Evolutionary conservation across 768 basidiomycete genomes (phyloP), one percentile per base, ranked within the genome.

Genomic region (Punctularia strigosozonata): DNA sequence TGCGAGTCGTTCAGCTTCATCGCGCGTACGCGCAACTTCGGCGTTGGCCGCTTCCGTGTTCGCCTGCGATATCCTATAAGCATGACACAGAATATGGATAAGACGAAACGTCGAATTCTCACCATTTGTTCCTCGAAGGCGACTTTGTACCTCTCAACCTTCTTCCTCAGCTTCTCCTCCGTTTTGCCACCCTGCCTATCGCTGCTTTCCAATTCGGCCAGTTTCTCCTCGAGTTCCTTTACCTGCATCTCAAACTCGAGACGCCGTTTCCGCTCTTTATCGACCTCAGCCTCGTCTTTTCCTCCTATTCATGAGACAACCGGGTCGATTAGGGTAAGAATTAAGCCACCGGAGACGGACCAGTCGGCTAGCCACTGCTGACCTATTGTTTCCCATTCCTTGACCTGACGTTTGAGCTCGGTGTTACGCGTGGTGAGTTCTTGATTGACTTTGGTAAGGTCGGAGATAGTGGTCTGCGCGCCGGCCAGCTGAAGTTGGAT

Each of bases 341-440:
- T n/a, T n/a, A n/a, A n/a, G n/a, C n/a, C n/a, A n/a, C n/a, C n/a
- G n/a, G n/a, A n/a, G n/a, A n/a, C n/a, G n/a, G n/a, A n/a, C n/a
- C n/a, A n/a, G n/a, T n/a, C n/a, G n/a, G n/a, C n/a, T n/a, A n/a
- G n/a, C n/a, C n/a, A n/a, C n/a, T n/a, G n/a, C 20, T 61, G 75
- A 49, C 85, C 84, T 14, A 83, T 55, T 20, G 55, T 66, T 49
- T 80, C 67, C 80, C 80, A 84, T 49, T 77, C 73, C 30, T 71
- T 70, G 6, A 86, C 59, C 47, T 87, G 83, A 13, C 69, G 67
- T 36, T 70, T 66, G 25, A 84, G 59, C 30, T 79, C 69, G 4
- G 58, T 56, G 35, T 68, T 70, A 7, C 66, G 65, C 5, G 74
- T 70, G 43, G 73, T 70, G 18, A 74, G 64, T 28, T 82, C 79